Evolutionary conservation across 441 rosid genomes (phyloP).

Genomic region (Sinapis alba): DNA sequence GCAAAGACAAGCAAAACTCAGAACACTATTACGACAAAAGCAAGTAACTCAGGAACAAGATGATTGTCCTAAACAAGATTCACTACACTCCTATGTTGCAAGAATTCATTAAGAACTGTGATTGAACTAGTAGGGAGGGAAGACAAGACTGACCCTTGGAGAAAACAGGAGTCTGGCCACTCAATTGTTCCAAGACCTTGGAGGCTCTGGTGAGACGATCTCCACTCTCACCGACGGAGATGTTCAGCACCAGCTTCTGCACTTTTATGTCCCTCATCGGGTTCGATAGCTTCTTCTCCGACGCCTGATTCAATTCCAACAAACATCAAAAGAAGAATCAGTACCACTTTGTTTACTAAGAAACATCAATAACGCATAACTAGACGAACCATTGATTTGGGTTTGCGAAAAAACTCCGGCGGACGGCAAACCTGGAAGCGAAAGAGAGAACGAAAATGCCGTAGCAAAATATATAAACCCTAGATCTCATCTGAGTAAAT

Average conservation of each 20-base stretch:
- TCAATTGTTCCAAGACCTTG: not conserved
- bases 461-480: slow-evolving; percentile 35
- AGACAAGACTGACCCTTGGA: not conserved
- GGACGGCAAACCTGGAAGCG: slow-evolving; percentile 9
- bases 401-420: slow-evolving; percentile 20
- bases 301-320: not conserved
- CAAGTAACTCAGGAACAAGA: not conserved
- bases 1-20: not conserved
- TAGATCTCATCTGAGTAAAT: slow-evolving; percentile 8
- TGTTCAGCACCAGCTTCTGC: not conserved
- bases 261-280: not conserved
- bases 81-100: no score
- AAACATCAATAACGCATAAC: not conserved
- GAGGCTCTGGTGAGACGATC: slow-evolving; percentile 6
- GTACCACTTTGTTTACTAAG: not conserved
- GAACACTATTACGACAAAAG: not conserved
- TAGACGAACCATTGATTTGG: slow-evolving; percentile 30
- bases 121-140: no score
- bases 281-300: not conserved
- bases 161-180: slow-evolving; percentile 4
- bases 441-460: not conserved
- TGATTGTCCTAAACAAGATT: no score
- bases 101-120: no score
- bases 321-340: not conserved
- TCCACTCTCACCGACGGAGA: not conserved